Conservation (phyloP, 208 protist species). For the Crithidia bombi region DNA sequence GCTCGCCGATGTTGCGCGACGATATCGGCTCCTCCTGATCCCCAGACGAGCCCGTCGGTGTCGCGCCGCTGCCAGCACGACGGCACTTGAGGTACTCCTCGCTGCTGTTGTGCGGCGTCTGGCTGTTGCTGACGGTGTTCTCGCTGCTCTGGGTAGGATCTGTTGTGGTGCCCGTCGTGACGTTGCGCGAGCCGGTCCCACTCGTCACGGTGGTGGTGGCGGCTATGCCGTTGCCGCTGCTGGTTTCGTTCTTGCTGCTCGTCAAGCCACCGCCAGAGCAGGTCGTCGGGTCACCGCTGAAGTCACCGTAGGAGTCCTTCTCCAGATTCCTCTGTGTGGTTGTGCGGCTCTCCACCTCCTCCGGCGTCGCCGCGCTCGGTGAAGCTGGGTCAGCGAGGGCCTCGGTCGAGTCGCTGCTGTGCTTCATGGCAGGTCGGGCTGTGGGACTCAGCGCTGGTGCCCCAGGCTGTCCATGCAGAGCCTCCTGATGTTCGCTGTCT, state of each 20-base stretch:
- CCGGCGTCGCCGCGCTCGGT: neutral
- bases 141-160: conserved; percentile 8
- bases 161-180: conserved; percentile 4
- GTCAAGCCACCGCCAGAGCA: conserved; percentile 14
- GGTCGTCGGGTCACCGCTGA: conserved; percentile 2
- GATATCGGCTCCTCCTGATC: conserved; percentile 9
- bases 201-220: conserved; percentile 12
- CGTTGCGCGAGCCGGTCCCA: conserved; percentile 3
- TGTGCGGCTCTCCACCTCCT: neutral
- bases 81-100: neutral
- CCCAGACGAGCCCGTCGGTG: conserved; percentile 2
- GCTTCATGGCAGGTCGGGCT: neutral
- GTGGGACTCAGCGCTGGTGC: conserved; percentile 8
- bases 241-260: conserved; percentile 28
- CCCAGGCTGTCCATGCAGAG: conserved; percentile 5
- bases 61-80: neutral
- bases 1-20: conserved; percentile 1
- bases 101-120: conserved; percentile 2
- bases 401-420: conserved; percentile 4
- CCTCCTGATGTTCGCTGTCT: conserved; percentile 7
- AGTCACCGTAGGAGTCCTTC: neutral
- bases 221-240: conserved; percentile 3
- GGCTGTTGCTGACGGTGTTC: conserved; percentile 9
- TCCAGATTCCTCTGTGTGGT: neutral
- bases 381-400: neutral